Evolutionary conservation across 2,329 filamentous ascomycete species (phyloP).

Genomic region (Ascochyta viciae-villosae): DNA sequence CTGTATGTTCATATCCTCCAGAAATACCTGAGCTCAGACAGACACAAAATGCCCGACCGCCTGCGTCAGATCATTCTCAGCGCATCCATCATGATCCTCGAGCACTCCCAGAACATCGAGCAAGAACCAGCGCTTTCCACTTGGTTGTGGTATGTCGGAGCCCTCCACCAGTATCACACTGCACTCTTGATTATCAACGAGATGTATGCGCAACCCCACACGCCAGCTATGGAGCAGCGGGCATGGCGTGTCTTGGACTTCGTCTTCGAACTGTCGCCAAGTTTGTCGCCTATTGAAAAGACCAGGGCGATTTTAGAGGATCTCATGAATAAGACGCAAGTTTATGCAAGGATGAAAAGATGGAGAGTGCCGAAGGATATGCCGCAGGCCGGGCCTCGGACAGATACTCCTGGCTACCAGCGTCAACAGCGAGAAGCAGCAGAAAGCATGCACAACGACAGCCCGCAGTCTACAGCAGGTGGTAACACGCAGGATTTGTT

Average conservation of each 20-base stretch:
- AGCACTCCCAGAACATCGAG: slow-evolving; percentile 63
- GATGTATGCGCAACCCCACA: slow-evolving; percentile 65
- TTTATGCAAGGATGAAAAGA: slow-evolving; percentile 67
- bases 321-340: slow-evolving; percentile 65
- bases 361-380: slow-evolving; percentile 61
- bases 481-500: slow-evolving; percentile 3
- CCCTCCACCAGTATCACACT: slow-evolving; percentile 75
- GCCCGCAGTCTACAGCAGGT: slow-evolving; percentile 2
- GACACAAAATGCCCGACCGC: slow-evolving; percentile 64
- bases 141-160: slow-evolving; percentile 75
- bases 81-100: slow-evolving; percentile 63
- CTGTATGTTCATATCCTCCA: slow-evolving; percentile 73
- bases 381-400: slow-evolving; percentile 39
- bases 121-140: slow-evolving; percentile 58
- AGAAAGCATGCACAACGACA: slow-evolving; percentile 7
- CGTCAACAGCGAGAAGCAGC: slow-evolving; percentile 17
- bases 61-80: slow-evolving; percentile 69
- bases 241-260: slow-evolving; percentile 77
- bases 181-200: slow-evolving; percentile 74
- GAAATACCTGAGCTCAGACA: slow-evolving; percentile 65
- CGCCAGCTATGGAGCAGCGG: slow-evolving; percentile 65
- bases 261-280: slow-evolving; percentile 68
- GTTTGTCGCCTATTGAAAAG: slow-evolving; percentile 63
- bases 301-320: slow-evolving; percentile 67
- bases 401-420: slow-evolving; percentile 38